A percentile compares a stretch with the other conserved stretches of the same genome.
phyloP scores from a whole-genome alignment of 2,329 filamentous ascomycete species.

The Fusarium poae region DNA sequence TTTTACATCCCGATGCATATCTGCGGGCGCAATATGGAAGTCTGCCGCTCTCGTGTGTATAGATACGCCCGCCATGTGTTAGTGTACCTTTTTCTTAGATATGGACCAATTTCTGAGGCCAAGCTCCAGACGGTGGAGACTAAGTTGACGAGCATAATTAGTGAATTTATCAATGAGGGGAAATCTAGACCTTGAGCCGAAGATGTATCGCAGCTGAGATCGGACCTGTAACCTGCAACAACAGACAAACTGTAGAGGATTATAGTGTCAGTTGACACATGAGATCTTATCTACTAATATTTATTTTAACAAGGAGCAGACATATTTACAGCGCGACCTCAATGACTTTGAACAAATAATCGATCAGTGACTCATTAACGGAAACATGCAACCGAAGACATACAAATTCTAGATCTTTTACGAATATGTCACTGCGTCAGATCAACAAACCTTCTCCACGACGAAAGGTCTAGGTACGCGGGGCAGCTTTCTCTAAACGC shows the following conservation, averaged over 20 bases:
- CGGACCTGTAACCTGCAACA: background rate
- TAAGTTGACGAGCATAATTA: background rate
- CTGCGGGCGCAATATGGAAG: background rate
- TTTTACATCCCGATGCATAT: background rate
- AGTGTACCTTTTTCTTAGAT: background rate
- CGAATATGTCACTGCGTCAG: background rate
- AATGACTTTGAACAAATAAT: background rate
- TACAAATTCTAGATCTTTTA: background rate
- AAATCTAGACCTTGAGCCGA: background rate
- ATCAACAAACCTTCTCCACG: background rate
- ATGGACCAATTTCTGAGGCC: background rate
- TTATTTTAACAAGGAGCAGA: background rate
- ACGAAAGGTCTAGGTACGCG: slow-evolving; percentile 17
- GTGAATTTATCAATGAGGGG: background rate
- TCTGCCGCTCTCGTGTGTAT: no score
- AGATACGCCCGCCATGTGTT: background rate
- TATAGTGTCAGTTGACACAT: no score
- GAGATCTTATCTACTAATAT: background rate
- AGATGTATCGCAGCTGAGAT: background rate
- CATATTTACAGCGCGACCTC: background rate
- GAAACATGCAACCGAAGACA: background rate
- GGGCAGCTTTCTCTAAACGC: slow-evolving; percentile 39
- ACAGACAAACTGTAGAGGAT: background rate
- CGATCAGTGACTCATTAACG: background rate
- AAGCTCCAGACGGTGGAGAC: background rate